Evolutionary conservation across 1,139 yeast species (phyloP), one percentile per base, ranked within the genome.

Genomic region (Nematodospora anomalae): DNA sequence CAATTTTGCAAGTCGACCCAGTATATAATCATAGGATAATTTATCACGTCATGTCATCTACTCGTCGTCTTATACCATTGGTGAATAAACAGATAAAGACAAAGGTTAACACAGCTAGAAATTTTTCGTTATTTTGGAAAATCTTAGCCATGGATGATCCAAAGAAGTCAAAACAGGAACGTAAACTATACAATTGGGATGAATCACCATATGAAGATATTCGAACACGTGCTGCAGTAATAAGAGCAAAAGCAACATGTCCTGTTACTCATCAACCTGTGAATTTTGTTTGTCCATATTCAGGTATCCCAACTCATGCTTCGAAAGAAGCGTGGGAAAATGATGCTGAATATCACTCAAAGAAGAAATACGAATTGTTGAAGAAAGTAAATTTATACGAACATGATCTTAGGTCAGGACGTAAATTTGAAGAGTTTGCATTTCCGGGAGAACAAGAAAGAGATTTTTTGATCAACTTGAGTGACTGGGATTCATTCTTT

Each of bases 241-340:
- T 92, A 45, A 76, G 90, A 59, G 84, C 95, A 16, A 72, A 82
- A 44, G 97, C 96, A 6, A 77, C 77, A 53, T 92, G 98, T 60
- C 97, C 97, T 0, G 92, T 90, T 12, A 89, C 97, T 1, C 72
- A 80, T 16, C 77, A 82, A 47, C 82, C 84, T 37, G 89, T 92
- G 42, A 73, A 83, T 49, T 92, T 73, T 60, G 88, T 92, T 2
- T 92, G 98, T 65, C 98, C 98, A 4, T 66, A 78, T 42, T 84
- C 96, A 5, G 98, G 98, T 5, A 89, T 92, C 39, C 98, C 98
- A 18, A 92, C 98, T 5, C 98, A 92, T 58, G 95, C 88, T 55
- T 80, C 88, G 18, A 74, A 75, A 53, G 90, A 83, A 50, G 97
- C 96, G 2, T 92, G 97, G 96, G 81, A 80, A 53, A 64, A 68